Conservation (phyloP, 2,329 filamentous ascomycete species). For the Anthostomella pinea region DNA sequence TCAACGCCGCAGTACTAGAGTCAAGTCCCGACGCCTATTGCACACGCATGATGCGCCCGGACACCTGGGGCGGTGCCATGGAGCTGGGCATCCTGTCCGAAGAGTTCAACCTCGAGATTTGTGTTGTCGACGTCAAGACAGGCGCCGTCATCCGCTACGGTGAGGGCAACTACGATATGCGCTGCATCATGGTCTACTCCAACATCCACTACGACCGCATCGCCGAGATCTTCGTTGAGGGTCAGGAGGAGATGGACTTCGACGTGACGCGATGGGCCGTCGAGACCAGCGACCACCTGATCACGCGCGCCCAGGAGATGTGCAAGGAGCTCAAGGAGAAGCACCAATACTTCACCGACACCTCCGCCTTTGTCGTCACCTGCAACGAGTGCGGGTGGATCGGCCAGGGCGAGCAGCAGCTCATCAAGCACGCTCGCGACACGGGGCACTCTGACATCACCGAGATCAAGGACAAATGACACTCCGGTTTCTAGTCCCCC, state of each 20-base stretch:
- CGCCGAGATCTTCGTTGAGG: conserved; percentile 65
- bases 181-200: conserved; percentile 83
- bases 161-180: conserved; percentile 58
- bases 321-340: conserved; percentile 63
- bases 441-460: conserved; percentile 60
- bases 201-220: conserved; percentile 94
- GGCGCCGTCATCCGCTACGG: conserved; percentile 62
- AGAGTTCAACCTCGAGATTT: conserved; percentile 82
- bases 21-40: conserved; percentile 73
- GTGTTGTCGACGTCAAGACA: conserved; percentile 72
- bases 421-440: conserved; percentile 58
- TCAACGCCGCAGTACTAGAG: conserved; percentile 75
- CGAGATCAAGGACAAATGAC: conserved; percentile 39
- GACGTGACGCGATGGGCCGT: conserved; percentile 63
- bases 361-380: conserved; percentile 70
- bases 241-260: conserved; percentile 61
- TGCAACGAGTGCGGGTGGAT: conserved; percentile 72
- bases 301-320: conserved; percentile 64
- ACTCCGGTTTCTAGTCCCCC: too few relatives aligned
- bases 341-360: conserved; percentile 86
- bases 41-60: conserved; percentile 72
- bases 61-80: conserved; percentile 89
- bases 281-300: conserved; percentile 58
- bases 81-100: conserved; percentile 83
- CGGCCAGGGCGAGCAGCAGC: conserved; percentile 63